Evolutionary conservation across 495 filamentous ascomycete genomes (phyloP).

Genomic region (Aspergillus diversus): DNA sequence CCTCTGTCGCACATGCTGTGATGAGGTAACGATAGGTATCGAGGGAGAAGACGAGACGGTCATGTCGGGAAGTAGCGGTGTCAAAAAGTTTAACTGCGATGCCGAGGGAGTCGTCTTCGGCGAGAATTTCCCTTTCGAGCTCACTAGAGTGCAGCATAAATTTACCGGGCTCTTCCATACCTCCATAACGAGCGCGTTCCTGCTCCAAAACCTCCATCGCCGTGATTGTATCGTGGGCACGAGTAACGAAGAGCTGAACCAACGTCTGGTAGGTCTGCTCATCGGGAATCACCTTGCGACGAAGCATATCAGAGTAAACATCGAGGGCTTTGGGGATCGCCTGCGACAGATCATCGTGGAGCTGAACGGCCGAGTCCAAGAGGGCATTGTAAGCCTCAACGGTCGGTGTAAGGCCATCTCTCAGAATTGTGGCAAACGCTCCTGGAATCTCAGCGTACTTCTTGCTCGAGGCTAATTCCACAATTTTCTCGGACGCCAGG

Average conservation of each 20-base stretch:
- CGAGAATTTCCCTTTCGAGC: constrained; percentile 77
- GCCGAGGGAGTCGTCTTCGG: constrained; percentile 82
- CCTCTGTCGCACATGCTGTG: constrained; percentile 79
- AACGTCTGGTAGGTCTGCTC: constrained; percentile 84
- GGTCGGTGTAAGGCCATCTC: constrained; percentile 74
- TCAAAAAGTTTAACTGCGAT: constrained; percentile 85
- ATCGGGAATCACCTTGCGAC: constrained; percentile 78
- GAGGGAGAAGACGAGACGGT: constrained; percentile 60
- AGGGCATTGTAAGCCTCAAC: constrained; percentile 88
- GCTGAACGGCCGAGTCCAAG: constrained; percentile 76
- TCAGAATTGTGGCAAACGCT: constrained; percentile 84
- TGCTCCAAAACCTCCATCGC: constrained; percentile 73
- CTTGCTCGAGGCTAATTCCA: constrained; percentile 65
- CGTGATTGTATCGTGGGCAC: constrained; percentile 71
- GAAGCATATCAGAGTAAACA: constrained; percentile 95
- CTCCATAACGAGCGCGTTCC: constrained; percentile 77
- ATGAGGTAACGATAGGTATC: constrained; percentile 83
- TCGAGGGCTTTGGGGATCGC: constrained; percentile 87
- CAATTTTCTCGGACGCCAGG: constrained; percentile 73
- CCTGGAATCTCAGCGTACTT: constrained; percentile 85
- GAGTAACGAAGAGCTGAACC: constrained; percentile 76
- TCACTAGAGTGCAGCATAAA: constrained; percentile 90
- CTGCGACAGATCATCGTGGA: constrained; percentile 70
- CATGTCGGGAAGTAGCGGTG: constrained; percentile 60
- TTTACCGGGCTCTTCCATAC: constrained; percentile 81